Conservation (phyloP, 345 rosid species). For the Cardiospermum halicacabum region DNA sequence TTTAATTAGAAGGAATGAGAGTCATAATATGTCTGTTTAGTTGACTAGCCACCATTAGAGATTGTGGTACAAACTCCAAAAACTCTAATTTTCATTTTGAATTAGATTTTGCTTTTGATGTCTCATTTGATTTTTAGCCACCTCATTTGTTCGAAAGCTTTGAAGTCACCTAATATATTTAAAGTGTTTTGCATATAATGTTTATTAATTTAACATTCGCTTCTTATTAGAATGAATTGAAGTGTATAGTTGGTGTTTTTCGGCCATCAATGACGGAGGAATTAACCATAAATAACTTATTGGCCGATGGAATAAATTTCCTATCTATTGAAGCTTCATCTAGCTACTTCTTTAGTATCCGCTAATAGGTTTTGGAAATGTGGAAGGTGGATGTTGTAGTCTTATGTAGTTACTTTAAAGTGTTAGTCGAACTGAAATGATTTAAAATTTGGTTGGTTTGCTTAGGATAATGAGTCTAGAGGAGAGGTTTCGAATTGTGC, state of each 20-base stretch:
- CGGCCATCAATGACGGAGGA: neutral
- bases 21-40: too few relatives aligned
- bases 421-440: neutral
- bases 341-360: neutral
- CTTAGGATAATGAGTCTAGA: conserved; percentile 59
- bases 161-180: too few relatives aligned
- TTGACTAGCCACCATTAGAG: too few relatives aligned
- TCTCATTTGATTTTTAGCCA: too few relatives aligned
- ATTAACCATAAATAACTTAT: neutral
- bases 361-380: neutral
- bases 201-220: too few relatives aligned
- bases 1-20: too few relatives aligned
- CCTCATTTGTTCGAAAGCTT: too few relatives aligned
- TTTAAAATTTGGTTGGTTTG: neutral
- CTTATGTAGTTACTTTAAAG: neutral
- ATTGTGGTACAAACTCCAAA: too few relatives aligned
- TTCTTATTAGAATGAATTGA: too few relatives aligned
- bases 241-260: neutral
- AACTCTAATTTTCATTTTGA: too few relatives aligned
- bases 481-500: conserved; percentile 62
- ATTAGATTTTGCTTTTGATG: too few relatives aligned
- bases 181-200: too few relatives aligned
- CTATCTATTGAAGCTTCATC: neutral
- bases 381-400: neutral
- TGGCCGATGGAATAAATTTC: neutral